These are phyloP conservation scores for Cyclostephanos invisitatus DNA, from an alignment of 108 stramenopile genomes.

Conservation along the genomic window DNA sequence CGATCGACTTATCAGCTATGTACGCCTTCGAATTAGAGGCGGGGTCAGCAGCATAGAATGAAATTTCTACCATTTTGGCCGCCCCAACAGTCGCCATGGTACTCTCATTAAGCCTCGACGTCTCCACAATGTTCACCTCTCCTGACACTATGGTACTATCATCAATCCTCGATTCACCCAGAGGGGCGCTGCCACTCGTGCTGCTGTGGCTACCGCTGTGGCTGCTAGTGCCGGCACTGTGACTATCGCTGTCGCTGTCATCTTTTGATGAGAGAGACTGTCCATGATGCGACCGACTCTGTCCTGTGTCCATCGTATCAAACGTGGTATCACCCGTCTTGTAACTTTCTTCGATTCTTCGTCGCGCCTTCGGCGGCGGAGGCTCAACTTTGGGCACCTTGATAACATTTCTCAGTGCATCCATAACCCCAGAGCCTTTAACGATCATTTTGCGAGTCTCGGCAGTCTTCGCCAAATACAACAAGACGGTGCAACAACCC, in stretches of 20 bases:
- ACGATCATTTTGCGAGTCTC: conserved; percentile 69
- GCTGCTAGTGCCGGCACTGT: not conserved
- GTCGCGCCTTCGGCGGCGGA: conserved; percentile 5
- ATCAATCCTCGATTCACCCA: conserved; percentile 6
- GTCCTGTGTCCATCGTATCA: not conserved
- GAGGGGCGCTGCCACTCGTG: not conserved
- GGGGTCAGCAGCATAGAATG: conserved; percentile 13
- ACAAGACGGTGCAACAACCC: conserved; percentile 64
- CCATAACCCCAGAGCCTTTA: conserved; percentile 61
- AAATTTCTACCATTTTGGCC: conserved; percentile 24
- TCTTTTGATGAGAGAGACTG: not conserved
- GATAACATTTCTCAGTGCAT: conserved; percentile 57
- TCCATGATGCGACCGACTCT: not conserved
- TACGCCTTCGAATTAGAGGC: not conserved
- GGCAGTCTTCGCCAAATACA: conserved; percentile 62
- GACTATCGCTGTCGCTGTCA: not conserved
- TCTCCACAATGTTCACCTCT: conserved; percentile 15
- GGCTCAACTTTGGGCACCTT: conserved; percentile 27
- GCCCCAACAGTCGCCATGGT: not conserved
- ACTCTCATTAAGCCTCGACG: conserved; percentile 5
- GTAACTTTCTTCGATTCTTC: not conserved
- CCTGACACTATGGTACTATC: not conserved
- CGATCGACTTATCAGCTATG: not conserved
- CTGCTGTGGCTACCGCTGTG: conserved; percentile 17
- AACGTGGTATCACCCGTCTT: not conserved